phyloP scores from a whole-genome alignment of 306 rosid genomes.

The Ammopiptanthus mongolicus region DNA sequence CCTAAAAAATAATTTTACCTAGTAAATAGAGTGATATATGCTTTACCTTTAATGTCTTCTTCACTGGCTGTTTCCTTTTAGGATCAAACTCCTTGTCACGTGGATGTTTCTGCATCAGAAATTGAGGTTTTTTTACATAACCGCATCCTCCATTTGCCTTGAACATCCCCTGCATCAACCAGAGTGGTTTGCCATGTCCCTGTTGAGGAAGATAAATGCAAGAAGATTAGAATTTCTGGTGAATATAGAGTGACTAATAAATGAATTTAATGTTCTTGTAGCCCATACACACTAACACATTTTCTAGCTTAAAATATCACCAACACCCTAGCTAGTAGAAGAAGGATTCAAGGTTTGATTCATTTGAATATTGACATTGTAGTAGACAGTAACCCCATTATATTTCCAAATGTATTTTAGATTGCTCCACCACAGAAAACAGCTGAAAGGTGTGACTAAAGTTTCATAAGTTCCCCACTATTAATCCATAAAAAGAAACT shows the following conservation, averaged over 20 bases:
- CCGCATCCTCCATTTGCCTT: slow-evolving; percentile 94
- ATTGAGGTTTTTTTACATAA: slow-evolving; percentile 73
- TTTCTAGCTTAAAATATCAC: not conserved
- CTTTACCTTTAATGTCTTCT: slow-evolving; percentile 68
- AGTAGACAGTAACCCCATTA: not conserved
- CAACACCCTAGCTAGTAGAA: not conserved
- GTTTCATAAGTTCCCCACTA: not conserved
- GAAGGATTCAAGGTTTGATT: not conserved
- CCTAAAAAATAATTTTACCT: slow-evolving; percentile 1
- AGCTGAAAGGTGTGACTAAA: not conserved
- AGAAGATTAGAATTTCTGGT: not conserved
- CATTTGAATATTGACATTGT: not conserved
- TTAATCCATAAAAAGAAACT: not conserved
- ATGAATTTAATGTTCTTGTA: not conserved
- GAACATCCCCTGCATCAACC: slow-evolving; percentile 98
- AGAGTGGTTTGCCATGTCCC: slow-evolving; percentile 72
- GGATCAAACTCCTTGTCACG: slow-evolving; percentile 63
- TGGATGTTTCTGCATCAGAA: slow-evolving; percentile 49
- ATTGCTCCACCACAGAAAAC: not conserved
- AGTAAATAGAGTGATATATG: not conserved
- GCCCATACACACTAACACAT: not conserved
- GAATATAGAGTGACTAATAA: slow-evolving; percentile 9
- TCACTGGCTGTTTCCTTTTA: slow-evolving; percentile 31
- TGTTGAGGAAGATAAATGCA: slow-evolving; percentile 23
- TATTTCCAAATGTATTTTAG: not conserved